Evolutionary conservation across 2,329 filamentous ascomycete genomes (phyloP), one percentile per base, ranked within the genome.

Genomic region (Chlorencoelia australis): DNA sequence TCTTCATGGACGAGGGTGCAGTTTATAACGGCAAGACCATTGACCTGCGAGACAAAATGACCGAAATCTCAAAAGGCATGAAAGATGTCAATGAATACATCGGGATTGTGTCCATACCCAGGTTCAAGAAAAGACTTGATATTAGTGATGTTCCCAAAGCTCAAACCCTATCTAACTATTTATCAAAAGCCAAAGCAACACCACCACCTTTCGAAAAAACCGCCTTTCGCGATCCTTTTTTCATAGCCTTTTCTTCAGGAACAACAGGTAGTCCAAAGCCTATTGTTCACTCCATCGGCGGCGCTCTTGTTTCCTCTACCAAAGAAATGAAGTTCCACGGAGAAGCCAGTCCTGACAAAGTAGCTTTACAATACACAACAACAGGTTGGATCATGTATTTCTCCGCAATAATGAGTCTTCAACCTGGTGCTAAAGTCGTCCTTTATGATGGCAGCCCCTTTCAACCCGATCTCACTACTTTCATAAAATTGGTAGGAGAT

Each of bases 351-450:
- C 53, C 65, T 0, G 54, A 62, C 1, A 66, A 56, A 11, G 63
- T 67, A 0, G 53, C 60, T 7, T 46, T 79, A 21, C 75, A 79
- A 51, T 79, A 74, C 49, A 79, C 69, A 0, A 72, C 69, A 0
- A 86, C 81, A 0, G 81, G 82, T 0, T 93, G 85, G 85, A 91
- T 94, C 59, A 93, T 94, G 85, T 91, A 89, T 54, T 63, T 87
- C 7, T 61, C 66, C 3, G 71, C 69, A 24, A 64, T 84, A 0
- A 64, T 67, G 14, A 63, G 67, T 4, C 63, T 89, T 6, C 49
- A 80, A 1, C 60, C 67, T 25, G 82, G 83, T 6, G 66, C 67
- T 0, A 67, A 73, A 5, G 64, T 71, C 1, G 59, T 93, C 2
- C 63, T 89, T n/a, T 93, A 93, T 55, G 85, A 93, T 53, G 86